Base-by-base conservation (phyloP, 2,329 filamentous ascomycete genomes). In the Penicillium sumatraense region DNA sequence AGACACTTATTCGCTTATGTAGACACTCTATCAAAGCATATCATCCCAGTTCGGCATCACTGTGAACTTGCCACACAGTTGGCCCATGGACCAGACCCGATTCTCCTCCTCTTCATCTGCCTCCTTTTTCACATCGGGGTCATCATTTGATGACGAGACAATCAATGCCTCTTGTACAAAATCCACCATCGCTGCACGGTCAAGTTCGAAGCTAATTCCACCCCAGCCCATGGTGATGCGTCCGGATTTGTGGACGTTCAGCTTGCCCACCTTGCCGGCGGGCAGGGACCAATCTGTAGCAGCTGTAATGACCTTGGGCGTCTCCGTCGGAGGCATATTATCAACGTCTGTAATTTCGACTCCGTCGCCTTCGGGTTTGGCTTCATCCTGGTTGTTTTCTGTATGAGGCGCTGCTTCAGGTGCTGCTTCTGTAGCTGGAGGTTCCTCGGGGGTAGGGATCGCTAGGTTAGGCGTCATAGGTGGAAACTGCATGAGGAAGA, bases 401-500 rank as follows among this genome's bases (percentile, higher is more conserved):
- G 13, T 35, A 10, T 42, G 18, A 49, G 35, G 45, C 51, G 38
- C 27, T 54, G 46, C 38, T 36, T 16, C 51, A 61, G 35, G n/a
- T 14, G 51, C 33, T 29, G 13, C 27, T 13, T 47, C 21, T 49
- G 33, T 21, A 21, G 51, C 29, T 2, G 42, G 27, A 5, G 55
- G 10, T 6, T 35, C n/a, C n/a, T 35, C 27, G 2, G 61, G 61
- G 13, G 64, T 66, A 1, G 78, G 72, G 9, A 78, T 66, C 31
- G 75, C 62, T 21, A 88, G 78, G 55, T 82, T 81, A 5, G 86
- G 86, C 3, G 86, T 81, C 54, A 86, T 78, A 0, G 86, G 84
- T 11, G 86, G 86, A 63, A 88, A 82, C 68, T 88, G 86, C 68
- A 88, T 83, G 49, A 87, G 76, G 67, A 87, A 87, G 50, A 86